These are phyloP conservation scores for Venturia aucupariae DNA, from an alignment of 2,329 filamentous ascomycete species.

Conservation along the genomic window DNA sequence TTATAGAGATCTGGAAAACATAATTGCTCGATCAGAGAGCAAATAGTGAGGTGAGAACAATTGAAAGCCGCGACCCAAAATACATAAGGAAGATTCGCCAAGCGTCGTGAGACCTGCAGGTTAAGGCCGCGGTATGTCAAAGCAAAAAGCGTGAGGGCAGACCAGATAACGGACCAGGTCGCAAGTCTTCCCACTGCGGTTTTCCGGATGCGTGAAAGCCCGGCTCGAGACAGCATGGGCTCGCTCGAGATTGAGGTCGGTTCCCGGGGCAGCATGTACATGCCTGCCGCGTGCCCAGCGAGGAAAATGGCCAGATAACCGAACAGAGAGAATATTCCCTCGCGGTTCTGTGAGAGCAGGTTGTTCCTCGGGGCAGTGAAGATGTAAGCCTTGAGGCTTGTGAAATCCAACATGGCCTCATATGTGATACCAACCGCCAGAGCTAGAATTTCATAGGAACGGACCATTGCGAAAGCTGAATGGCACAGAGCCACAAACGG, in stretches of 20 bases:
- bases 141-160: slow-evolving; percentile 56
- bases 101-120: slow-evolving; percentile 70
- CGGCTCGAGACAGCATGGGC: not conserved
- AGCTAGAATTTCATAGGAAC: slow-evolving; percentile 68
- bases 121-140: slow-evolving; percentile 66
- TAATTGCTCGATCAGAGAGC: slow-evolving; percentile 65
- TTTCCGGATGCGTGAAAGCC: slow-evolving; percentile 25
- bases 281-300: slow-evolving; percentile 73
- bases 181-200: slow-evolving; percentile 55
- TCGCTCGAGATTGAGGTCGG: not conserved
- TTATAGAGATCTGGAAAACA: slow-evolving; percentile 68
- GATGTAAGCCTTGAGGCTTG: slow-evolving; percentile 71
- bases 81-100: slow-evolving; percentile 90
- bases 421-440: slow-evolving; percentile 61
- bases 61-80: slow-evolving; percentile 93
- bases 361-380: slow-evolving; percentile 70
- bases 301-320: slow-evolving; percentile 95
- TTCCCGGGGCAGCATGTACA: slow-evolving; percentile 61
- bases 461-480: slow-evolving; percentile 57
- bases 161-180: slow-evolving; percentile 60
- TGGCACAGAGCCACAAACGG: slow-evolving; percentile 83
- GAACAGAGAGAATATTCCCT: slow-evolving; percentile 89
- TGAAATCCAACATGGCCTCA: slow-evolving; percentile 63
- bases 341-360: slow-evolving; percentile 80
- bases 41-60: slow-evolving; percentile 67